Conservation (phyloP, 768 basidiomycete genomes). For the Tephrocybe sp. region DNA sequence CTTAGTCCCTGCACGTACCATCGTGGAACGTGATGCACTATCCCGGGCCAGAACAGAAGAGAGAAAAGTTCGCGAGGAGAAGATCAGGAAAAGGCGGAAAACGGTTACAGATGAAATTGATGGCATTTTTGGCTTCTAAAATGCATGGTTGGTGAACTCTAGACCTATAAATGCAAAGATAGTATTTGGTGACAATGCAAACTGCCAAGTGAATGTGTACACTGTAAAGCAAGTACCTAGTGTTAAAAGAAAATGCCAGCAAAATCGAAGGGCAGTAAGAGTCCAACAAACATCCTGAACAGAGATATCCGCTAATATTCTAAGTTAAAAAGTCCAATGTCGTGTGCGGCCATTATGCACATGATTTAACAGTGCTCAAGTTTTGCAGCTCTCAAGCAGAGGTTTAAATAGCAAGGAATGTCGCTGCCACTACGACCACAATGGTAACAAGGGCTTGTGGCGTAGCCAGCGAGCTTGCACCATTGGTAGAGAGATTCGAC, state of each 20-base stretch:
- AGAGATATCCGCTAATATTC: conserved; percentile 29
- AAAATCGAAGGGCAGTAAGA: conserved; percentile 20
- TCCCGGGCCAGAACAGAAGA: background rate
- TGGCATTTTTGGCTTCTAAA: conserved; percentile 56
- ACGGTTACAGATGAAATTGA: conserved; percentile 59
- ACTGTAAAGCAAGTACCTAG: conserved; percentile 3
- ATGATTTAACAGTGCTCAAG: conserved; percentile 13
- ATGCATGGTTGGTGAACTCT: background rate
- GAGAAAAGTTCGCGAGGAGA: conserved; percentile 2
- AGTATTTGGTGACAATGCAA: conserved; percentile 6
- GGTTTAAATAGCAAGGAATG: conserved; percentile 47
- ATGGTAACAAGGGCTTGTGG: conserved; percentile 48
- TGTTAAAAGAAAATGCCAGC: conserved; percentile 20
- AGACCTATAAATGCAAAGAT: conserved; percentile 2
- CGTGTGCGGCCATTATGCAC: conserved; percentile 12
- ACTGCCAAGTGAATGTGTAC: conserved; percentile 8
- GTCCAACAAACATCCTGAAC: conserved; percentile 17
- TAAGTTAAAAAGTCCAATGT: conserved; percentile 24
- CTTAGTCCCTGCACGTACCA: conserved; percentile 5
- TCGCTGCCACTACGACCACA: conserved; percentile 37
- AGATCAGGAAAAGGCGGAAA: conserved; percentile 35
- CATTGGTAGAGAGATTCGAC: conserved; percentile 38
- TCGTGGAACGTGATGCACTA: conserved; percentile 1
- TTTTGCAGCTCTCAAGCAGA: conserved; percentile 1
- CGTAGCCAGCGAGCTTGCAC: conserved; percentile 45